These are phyloP conservation scores for Chytriomyces sp. DNA, from an alignment of 192 early-diverging fungal genomes.

Conservation along the genomic window DNA sequence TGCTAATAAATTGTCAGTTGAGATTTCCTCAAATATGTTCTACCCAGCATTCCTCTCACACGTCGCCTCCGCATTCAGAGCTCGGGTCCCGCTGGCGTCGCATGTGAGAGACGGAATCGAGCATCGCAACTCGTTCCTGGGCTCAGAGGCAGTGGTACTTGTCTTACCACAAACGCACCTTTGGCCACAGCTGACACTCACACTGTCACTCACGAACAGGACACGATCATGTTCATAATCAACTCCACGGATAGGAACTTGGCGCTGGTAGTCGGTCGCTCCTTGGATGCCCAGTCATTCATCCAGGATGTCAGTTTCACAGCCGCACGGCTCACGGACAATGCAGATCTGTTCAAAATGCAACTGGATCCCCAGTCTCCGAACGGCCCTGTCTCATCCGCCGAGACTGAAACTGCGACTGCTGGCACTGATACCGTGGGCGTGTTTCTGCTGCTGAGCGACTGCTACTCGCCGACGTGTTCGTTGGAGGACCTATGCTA, in stretches of 20 bases:
- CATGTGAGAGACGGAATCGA: constrained; percentile 79
- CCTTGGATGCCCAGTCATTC: constrained; percentile 86
- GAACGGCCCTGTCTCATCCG: background rate
- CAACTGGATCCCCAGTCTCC: constrained; percentile 47
- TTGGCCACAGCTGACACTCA: too few relatives aligned
- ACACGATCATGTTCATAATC: constrained; percentile 79
- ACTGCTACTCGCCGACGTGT: constrained; percentile 95
- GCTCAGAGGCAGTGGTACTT: constrained; percentile 84
- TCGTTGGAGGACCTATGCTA: constrained; percentile 82
- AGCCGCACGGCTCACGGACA: constrained; percentile 84
- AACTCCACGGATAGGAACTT: constrained; percentile 85
- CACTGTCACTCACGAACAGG: constrained; percentile 41
- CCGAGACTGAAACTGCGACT: constrained; percentile 10
- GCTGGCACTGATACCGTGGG: constrained; percentile 64
- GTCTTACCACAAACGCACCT: too few relatives aligned
- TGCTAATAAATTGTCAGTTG: too few relatives aligned
- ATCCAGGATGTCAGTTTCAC: constrained; percentile 92
- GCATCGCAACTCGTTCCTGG: constrained; percentile 85
- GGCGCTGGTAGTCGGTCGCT: constrained; percentile 84
- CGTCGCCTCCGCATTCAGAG: constrained; percentile 47
- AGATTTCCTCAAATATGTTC: background rate
- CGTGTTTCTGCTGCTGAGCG: constrained; percentile 86
- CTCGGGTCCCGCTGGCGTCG: constrained; percentile 44
- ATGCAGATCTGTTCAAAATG: constrained; percentile 84
- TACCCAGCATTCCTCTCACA: constrained; percentile 55